Evolutionary conservation across 768 basidiomycete species (phyloP), one percentile per base, ranked within the genome.

Genomic region (Lactarius tabidus): DNA sequence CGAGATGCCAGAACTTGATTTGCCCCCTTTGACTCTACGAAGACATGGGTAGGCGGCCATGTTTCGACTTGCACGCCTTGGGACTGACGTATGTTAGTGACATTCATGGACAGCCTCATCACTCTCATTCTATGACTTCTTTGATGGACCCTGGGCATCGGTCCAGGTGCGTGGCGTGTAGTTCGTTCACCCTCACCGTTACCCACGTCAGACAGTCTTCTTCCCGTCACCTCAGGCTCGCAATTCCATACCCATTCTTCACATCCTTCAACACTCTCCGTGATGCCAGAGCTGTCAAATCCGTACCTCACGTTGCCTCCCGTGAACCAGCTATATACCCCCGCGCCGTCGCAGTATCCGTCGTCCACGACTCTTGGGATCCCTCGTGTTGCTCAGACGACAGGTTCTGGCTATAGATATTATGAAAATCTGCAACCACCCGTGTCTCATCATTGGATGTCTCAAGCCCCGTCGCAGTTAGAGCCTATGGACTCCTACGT

Each of bases 401-500:
- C 61, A 64, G 72, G 63, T 72, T 74, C 56, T 68, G 74, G 63
- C 43, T 67, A 31, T 67, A 78, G 67, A 71, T 71, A 71, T 74
- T 72, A 73, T 75, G 38, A 75, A 76, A 64, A 78, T 53, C 62
- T 70, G 54, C 66, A 62, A 82, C 66, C 59, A 82, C 85, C 65
- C 71, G 75, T 51, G 80, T 81, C 59, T 72, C 79, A 62, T 72
- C 79, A 62, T 71, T 80, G 65, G 77, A 58, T 68, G 35, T 51
- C 78, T 57, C 84, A 85, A n/a, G 72, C 81, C 43, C 74, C 75
- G 62, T 73, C 79, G 31, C 78, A 82, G 23, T 69, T 81, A 58
- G 82, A 86, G 69, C 78, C 82, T 17, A 79, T 87, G 72, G 86
- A 90, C 54, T 74, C 87, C 63, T 90, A 84, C 74, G 90, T 91